phyloP scores from a whole-genome alignment of 257 asterid species.

The Penstemon eatonii region DNA sequence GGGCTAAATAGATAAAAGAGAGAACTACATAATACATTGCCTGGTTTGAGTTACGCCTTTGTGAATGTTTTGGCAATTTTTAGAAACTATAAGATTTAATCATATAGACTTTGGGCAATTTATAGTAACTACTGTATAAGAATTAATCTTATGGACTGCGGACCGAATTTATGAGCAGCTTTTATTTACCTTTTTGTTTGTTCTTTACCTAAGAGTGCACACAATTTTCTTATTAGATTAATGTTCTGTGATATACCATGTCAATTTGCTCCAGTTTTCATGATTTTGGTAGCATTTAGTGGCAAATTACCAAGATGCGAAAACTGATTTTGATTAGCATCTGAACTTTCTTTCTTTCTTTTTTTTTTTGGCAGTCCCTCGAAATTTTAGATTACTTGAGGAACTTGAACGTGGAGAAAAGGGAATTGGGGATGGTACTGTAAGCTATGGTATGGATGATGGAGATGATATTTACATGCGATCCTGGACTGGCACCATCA shows the following conservation, averaged over 20 bases:
- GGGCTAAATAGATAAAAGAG: background rate
- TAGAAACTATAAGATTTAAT: too few relatives aligned
- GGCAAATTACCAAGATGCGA: too few relatives aligned
- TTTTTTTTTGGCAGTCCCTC: slow-evolving; percentile 57
- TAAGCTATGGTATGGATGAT: slow-evolving; percentile 93
- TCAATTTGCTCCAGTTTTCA: background rate
- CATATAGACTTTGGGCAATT: background rate
- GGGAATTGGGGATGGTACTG: slow-evolving; percentile 91
- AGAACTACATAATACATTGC: background rate
- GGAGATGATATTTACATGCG: slow-evolving; percentile 87
- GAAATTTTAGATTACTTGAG: slow-evolving; percentile 84
- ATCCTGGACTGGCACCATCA: slow-evolving; percentile 83
- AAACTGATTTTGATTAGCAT: slow-evolving; percentile 8
- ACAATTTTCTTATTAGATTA: background rate
- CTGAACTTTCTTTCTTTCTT: slow-evolving; percentile 26
- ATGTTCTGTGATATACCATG: background rate
- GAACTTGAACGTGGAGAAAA: slow-evolving; percentile 95
- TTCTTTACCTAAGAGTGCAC: background rate
- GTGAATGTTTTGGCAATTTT: background rate
- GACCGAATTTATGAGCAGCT: background rate
- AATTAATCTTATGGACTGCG: background rate
- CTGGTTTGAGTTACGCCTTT: background rate
- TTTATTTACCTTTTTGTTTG: background rate
- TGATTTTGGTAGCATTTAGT: background rate
- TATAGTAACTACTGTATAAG: too few relatives aligned